Evolutionary conservation across 257 asterid genomes (phyloP), one percentile per base, ranked within the genome.

Genomic region (Lycium ferocissimum): DNA sequence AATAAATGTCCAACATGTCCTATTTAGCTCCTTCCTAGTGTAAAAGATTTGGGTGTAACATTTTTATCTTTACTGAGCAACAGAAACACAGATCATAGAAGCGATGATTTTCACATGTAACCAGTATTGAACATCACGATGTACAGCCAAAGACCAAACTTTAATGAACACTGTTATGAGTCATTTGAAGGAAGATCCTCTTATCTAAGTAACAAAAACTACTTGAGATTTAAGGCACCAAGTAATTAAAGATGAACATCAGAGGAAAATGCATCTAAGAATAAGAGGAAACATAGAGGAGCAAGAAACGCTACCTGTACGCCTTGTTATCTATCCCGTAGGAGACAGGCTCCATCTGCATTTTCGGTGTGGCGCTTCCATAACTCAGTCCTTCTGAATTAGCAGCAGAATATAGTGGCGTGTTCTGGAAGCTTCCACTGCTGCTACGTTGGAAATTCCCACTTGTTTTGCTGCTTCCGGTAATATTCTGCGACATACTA

Each of bases 321-420:
- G 92, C 98, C 89, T 91, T 93, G 88, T 84, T 88, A 71, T 91
- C 92, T 18, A 86, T 88, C 73, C 94, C 94, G 62, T 91, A 95
- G 13, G 94, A 79, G 65, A 72, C 81, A 75, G 97, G 94, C 85
- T 95, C 99, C 89, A 92, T 92, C 91, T 91, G 98, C 91, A 89
- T 88, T 93, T 93, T 94, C n/a, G 92, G 88, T 63, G 69, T 86
- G 71, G 80, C 87, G 86, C 90, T 92, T 86, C 94, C 97, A n/a
- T 90, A 92, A 85, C 91, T 89, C 38, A 89, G 88, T 67, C 88
- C 90, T 78, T 92, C 96, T 0, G 98, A 88, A 87, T 85, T 86
- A 83, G 83, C 89, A 85, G 83, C 92, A 81, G 97, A 89, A 86
- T 90, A 92, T 84, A 89, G 84, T 0, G 98, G 93, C 89, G 90